Evolutionary conservation across 345 rosid species (phyloP).

Genomic region (Atalantia buxifolia): DNA sequence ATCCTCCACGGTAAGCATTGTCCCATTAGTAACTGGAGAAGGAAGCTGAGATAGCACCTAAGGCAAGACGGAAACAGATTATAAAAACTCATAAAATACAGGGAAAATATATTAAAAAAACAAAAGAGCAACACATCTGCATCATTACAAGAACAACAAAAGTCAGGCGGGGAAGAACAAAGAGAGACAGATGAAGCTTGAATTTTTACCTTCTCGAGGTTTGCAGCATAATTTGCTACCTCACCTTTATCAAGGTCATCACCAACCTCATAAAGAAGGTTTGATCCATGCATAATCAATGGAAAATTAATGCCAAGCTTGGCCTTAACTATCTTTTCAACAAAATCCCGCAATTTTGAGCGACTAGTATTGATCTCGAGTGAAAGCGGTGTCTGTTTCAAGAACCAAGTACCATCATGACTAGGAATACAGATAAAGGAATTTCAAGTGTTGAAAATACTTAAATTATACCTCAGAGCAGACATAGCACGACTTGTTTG

Average conservation of each 20-base stretch:
- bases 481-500: slow-evolving; percentile 90
- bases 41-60: slow-evolving; percentile 86
- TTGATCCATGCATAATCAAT: slow-evolving; percentile 68
- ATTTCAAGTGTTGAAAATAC: slow-evolving; percentile 5
- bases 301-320: slow-evolving; percentile 97
- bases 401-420: slow-evolving; percentile 9
- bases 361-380: slow-evolving; percentile 78
- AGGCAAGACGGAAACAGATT: slow-evolving; percentile 4
- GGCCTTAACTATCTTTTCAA: slow-evolving; percentile 89
- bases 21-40: slow-evolving; percentile 68
- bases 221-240: slow-evolving; percentile 77
- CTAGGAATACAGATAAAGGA: slow-evolving; percentile 6
- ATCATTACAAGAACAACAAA: neutral
- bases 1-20: slow-evolving; percentile 76
- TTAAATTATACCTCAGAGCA: slow-evolving; percentile 76
- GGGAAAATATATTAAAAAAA: neutral
- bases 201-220: slow-evolving; percentile 82
- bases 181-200: neutral
- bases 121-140: neutral
- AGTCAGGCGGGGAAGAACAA: neutral
- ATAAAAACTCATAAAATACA: neutral
- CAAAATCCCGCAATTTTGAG: slow-evolving; percentile 84
- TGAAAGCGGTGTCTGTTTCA: slow-evolving; percentile 70
- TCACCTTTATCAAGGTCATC: slow-evolving; percentile 86
- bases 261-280: slow-evolving; percentile 93